These are phyloP conservation scores for Candida sp. DNA, from an alignment of 1,139 yeast species.

Conservation along the genomic window DNA sequence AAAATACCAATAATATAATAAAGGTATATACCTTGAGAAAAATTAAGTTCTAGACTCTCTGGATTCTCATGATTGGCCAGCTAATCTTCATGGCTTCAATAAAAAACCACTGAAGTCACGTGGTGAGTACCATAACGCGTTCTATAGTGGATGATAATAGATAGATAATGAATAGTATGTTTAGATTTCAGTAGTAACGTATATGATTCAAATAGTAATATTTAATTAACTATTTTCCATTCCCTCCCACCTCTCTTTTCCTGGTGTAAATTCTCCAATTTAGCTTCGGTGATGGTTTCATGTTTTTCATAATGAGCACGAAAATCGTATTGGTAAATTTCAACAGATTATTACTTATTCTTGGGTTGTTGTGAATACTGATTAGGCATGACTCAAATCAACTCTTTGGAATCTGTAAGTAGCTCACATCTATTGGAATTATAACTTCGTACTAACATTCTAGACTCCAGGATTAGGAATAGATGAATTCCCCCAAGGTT, in stretches of 20 bases:
- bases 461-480: slow-evolving; percentile 3
- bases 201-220: no score
- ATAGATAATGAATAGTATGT: not conserved
- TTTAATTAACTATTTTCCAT: no score
- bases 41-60: no score
- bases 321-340: not conserved
- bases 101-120: not conserved
- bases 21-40: no score
- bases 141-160: not conserved
- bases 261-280: no score
- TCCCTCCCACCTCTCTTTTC: no score
- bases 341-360: not conserved
- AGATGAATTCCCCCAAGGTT: slow-evolving; percentile 4
- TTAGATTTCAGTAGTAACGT: not conserved
- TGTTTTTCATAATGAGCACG: not conserved
- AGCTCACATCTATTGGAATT: not conserved
- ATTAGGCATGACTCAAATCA: slow-evolving; percentile 2
- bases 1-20: no score
- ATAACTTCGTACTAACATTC: not conserved
- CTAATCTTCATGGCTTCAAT: not conserved
- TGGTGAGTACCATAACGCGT: not conserved
- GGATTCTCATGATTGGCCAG: no score
- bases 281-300: not conserved
- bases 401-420: slow-evolving; percentile 3
- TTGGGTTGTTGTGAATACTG: not conserved